These are phyloP conservation scores for Aspergillus niger DNA, from an alignment of 2,329 filamentous ascomycete species.

Conservation along the genomic window DNA sequence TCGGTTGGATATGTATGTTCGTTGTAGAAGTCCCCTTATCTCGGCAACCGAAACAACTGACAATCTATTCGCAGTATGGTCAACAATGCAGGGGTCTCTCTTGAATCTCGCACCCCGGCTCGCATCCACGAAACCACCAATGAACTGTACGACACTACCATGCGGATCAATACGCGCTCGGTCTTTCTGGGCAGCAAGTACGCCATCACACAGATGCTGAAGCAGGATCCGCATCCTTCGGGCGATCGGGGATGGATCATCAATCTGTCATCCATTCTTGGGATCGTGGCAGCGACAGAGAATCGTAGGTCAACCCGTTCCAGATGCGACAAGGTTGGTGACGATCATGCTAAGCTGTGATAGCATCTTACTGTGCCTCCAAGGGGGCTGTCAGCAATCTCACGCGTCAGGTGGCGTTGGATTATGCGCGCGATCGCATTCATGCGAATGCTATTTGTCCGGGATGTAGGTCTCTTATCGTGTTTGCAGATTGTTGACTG, in stretches of 20 bases:
- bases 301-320: constrained; percentile 19
- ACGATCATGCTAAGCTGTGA: constrained; percentile 3
- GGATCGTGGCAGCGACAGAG: constrained; percentile 28
- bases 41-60: background rate
- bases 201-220: constrained; percentile 42
- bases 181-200: constrained; percentile 48
- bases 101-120: constrained; percentile 36
- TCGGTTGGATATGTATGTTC: constrained; percentile 46
- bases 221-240: constrained; percentile 35
- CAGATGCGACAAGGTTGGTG: constrained; percentile 7
- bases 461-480: constrained; percentile 39
- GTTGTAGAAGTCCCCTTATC: too few relatives aligned
- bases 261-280: constrained; percentile 37
- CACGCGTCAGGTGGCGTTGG: constrained; percentile 52
- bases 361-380: constrained; percentile 48
- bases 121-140: constrained; percentile 52
- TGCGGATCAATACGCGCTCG: constrained; percentile 43
- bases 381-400: constrained; percentile 56
- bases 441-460: constrained; percentile 59
- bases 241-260: constrained; percentile 42
- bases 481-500: too few relatives aligned
- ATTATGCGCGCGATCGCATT: constrained; percentile 52
- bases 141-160: constrained; percentile 47
- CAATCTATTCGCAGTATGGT: constrained; percentile 40
- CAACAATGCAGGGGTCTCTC: constrained; percentile 54